phyloP scores from a whole-genome alignment of 768 basidiomycete genomes.

The Termitomyces sp. region DNA sequence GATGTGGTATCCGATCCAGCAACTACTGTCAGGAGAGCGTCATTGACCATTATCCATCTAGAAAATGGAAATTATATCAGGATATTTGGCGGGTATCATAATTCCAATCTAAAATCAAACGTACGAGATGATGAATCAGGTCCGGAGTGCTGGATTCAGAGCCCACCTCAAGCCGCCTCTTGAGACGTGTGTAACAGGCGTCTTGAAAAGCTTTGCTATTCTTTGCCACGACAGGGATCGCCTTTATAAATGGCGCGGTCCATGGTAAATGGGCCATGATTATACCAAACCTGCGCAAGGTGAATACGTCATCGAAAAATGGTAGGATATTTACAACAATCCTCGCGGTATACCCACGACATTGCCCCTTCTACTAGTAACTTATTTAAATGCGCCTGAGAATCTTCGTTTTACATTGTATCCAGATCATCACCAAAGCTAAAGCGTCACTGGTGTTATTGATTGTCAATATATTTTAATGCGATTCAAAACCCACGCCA shows the following conservation, averaged over 20 bases:
- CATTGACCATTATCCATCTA: constrained; percentile 3
- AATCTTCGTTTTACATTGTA: constrained; percentile 12
- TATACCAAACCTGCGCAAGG: constrained; percentile 10
- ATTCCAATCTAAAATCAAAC: background rate
- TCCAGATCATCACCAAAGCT: constrained; percentile 29
- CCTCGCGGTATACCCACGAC: background rate
- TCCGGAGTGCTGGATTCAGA: constrained; percentile 14
- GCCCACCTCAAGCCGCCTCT: constrained; percentile 53
- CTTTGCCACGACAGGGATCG: constrained; percentile 12
- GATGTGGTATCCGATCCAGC: constrained; percentile 20
- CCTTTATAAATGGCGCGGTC: constrained; percentile 9
- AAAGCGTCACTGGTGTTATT: background rate
- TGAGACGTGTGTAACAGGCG: constrained; percentile 50
- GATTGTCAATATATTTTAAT: no score
- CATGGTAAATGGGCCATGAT: constrained; percentile 19
- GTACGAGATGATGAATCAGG: constrained; percentile 21
- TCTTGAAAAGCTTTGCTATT: constrained; percentile 22
- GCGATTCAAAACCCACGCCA: constrained; percentile 26
- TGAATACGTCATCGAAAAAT: background rate
- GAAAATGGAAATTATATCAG: background rate
- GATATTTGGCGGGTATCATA: background rate
- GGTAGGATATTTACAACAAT: background rate
- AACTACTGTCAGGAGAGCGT: constrained; percentile 15
- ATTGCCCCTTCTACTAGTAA: constrained; percentile 4
- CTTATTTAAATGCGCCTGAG: background rate